Base-by-base conservation (phyloP, 768 basidiomycete species). In the Hypsizygus marmoreus region DNA sequence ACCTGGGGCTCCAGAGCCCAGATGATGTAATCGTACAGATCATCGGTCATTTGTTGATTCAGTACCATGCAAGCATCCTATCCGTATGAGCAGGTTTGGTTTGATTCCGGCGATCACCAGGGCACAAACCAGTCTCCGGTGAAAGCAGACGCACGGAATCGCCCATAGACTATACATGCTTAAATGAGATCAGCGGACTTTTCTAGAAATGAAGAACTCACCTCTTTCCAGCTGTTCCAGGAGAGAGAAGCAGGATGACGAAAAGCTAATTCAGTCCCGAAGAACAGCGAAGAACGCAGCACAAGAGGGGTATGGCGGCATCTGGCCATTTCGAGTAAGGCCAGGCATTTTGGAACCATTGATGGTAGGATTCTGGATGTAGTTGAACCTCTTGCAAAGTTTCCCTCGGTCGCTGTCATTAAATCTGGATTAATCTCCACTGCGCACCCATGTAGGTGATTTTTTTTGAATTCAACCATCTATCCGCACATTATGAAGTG, bases 1-100 rank as follows among this genome's bases (percentile, higher is more conserved):
- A 14, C 14, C 39, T 11, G 33, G 6, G 10, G 29, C 14, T n/a
- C n/a, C n/a, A 11, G 24, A 26, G 10, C 19, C 24, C 13, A 43
- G 40, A 26, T 47, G 45, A 47, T 47, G 40, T 34, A 42, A 47
- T 34, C 46, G 14, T 17, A 47, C 40, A 33, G 46, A 35, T 47
- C 46, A 47, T 20, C 24, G 34, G 24, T 38, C 24, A 30, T 16
- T 39, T 16, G 29, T 12, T 35, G 10, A 10, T 13, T n/a, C 6
- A 13, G 13, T 6, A 29, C 5, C 24, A 37, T 19, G 16, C 4
- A 45, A 12, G 25, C 25, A 11, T 20, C 43, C 25, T 35, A 37
- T 29, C 29, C 14, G 23, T 34, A 36, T 35, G 43, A 35, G 22
- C 16, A 36, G 22, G 24, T 19, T 35, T 35, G 43, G 43, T 37